Conservation (phyloP, 1,284 basidiomycete species). For the Cryptococcus maquisensis region DNA sequence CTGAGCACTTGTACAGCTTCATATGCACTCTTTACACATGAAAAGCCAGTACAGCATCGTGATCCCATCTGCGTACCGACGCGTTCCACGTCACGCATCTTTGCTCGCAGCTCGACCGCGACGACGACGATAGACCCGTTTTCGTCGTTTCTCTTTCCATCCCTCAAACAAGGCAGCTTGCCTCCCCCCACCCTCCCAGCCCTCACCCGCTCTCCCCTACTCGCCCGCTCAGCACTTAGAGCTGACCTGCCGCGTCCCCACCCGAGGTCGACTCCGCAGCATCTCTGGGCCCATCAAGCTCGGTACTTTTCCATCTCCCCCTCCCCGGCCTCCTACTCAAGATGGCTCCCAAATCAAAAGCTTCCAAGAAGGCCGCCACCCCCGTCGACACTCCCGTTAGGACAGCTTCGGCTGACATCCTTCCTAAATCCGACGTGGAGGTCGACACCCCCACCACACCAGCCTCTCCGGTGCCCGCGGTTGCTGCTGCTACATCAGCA, state of each 20-base stretch:
- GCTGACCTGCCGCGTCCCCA: neutral
- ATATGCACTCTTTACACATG: too few species aligned
- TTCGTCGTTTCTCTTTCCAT: neutral
- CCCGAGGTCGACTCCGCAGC: neutral
- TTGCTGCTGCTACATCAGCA: neutral
- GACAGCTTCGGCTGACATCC: neutral
- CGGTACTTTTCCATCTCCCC: neutral
- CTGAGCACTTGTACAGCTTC: too few species aligned
- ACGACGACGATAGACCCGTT: neutral
- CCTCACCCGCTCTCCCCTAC: neutral
- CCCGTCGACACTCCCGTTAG: neutral
- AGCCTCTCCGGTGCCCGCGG: neutral
- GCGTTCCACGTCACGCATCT: neutral
- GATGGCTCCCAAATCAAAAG: conserved; percentile 10
- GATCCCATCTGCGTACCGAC: too few species aligned
- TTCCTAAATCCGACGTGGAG: neutral
- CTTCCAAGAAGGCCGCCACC: neutral
- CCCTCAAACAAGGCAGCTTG: neutral
- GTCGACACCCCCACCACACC: conserved; percentile 1
- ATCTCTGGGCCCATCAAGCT: neutral
- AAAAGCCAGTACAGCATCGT: too few species aligned
- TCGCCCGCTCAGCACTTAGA: neutral
- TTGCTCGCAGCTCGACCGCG: neutral
- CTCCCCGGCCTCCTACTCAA: neutral
- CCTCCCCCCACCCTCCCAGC: neutral